phyloP scores from a whole-genome alignment of 2,329 filamentous ascomycete species.

The Claviceps quebecensis region DNA sequence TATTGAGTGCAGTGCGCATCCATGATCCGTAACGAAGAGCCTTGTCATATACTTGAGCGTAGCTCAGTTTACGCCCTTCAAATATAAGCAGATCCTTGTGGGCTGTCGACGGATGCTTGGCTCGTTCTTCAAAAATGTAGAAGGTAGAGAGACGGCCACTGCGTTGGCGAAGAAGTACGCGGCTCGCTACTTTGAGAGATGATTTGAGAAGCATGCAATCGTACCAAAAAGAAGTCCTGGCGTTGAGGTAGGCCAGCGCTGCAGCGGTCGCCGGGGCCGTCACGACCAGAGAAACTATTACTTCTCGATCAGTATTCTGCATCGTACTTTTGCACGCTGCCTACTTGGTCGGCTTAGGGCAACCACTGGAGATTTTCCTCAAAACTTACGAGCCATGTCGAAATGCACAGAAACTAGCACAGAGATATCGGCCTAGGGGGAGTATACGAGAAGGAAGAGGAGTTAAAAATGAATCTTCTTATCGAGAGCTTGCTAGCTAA shows the following conservation, averaged over 20 bases:
- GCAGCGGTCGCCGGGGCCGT: constrained; percentile 50
- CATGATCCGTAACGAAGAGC: constrained; percentile 61
- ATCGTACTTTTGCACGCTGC: neutral
- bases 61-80: constrained; percentile 56
- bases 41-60: constrained; percentile 58
- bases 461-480: neutral
- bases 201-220: constrained; percentile 48
- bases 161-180: constrained; percentile 32
- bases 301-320: neutral
- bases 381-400: neutral
- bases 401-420: neutral
- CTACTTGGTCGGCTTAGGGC: neutral
- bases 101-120: constrained; percentile 35
- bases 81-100: constrained; percentile 50
- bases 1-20: constrained; percentile 48
- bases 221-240: constrained; percentile 50
- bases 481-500: neutral
- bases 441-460: neutral
- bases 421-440: too few relatives aligned
- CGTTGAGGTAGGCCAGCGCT: constrained; percentile 65
- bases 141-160: constrained; percentile 55
- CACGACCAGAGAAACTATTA: constrained; percentile 42
- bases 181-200: constrained; percentile 31
- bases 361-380: neutral
- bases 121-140: constrained; percentile 58